Evolutionary conservation across 148 eudicot genomes (phyloP), one percentile per base, ranked within the genome.

Genomic region (Vaccinium macrocarpon): DNA sequence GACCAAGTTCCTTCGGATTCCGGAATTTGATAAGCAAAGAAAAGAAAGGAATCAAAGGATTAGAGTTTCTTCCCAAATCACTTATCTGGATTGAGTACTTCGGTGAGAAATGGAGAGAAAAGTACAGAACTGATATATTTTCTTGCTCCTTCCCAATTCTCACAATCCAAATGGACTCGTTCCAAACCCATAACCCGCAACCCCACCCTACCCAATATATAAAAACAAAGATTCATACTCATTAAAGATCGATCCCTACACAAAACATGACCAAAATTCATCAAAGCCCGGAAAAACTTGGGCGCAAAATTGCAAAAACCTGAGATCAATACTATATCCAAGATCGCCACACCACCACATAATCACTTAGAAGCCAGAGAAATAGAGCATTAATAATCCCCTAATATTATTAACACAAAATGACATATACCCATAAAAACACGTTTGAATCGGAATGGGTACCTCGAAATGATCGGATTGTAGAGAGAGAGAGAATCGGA

Each of bases 391-490:
- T 14, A 19, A n/a, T 25, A 80, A 13, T 64, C 74, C 15, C 38
- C 74, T 2, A 59, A 4, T 3, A 42, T 9, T 11, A 80, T 56
- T 18, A 2, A 46, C 70, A 42, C 1, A 21, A 12, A 15, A 2
- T 13, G n/a, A 25, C 0, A 84, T 9, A 64, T 2, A 66, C 1
- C 52, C 57, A 78, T 21, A 68, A 18, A 53, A 53, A 23, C 15
- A 46, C 8, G 50, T 8, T 12, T 5, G 64, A 59, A 85, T 81
- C 42, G 71, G 21, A 80, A 53, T 6, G 46, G 73, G 57, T 72
- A 80, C 86, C 86, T 71, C 46, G 70, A 79, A 80, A 84, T 46
- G 83, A 32, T 71, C n/a, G 71, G 78, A 55, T 21, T 46, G 50
- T 2, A 23, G 71, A n/a, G 18, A 29, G 74, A 48, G 46, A 81